These are phyloP conservation scores for Crithidia sp. DNA, from an alignment of 208 protist genomes.

Conservation along the genomic window DNA sequence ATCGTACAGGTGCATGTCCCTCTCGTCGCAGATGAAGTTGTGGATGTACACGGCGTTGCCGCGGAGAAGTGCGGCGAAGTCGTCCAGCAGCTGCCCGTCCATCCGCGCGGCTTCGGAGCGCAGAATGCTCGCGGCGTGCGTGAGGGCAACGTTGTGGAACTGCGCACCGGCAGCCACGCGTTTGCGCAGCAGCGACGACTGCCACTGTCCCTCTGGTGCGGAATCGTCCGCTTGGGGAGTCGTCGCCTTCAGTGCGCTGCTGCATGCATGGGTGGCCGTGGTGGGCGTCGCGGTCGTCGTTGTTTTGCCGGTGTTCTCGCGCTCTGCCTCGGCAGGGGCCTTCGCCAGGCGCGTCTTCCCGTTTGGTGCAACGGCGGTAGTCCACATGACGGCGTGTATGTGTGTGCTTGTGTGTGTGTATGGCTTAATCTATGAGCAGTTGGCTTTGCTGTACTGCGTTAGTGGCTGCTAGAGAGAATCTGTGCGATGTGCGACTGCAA, in stretches of 20 bases:
- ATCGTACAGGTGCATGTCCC: constrained; percentile 71
- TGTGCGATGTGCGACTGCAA: not conserved
- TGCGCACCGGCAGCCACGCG: constrained; percentile 40
- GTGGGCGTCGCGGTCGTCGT: not conserved
- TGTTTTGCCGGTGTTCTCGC: not conserved
- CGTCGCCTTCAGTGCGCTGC: not conserved
- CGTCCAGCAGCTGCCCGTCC: constrained; percentile 75
- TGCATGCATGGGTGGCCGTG: not conserved
- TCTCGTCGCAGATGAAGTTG: constrained; percentile 71
- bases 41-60: constrained; percentile 90
- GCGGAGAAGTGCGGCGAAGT: constrained; percentile 67
- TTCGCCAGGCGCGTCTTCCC: not conserved
- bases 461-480: not conserved
- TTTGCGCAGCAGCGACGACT: constrained; percentile 46
- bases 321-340: not conserved
- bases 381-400: constrained; percentile 6
- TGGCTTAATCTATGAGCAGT: too few relatives aligned
- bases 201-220: constrained; percentile 8
- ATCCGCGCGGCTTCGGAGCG: constrained; percentile 70
- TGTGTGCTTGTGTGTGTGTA: not conserved
- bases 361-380: not conserved
- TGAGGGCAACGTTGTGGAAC: constrained; percentile 75
- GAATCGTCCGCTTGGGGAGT: not conserved
- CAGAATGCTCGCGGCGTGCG: constrained; percentile 67
- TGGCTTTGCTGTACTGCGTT: not conserved